Evolutionary conservation across 345 rosid genomes (phyloP).

Genomic region (Citrus reticulata): DNA sequence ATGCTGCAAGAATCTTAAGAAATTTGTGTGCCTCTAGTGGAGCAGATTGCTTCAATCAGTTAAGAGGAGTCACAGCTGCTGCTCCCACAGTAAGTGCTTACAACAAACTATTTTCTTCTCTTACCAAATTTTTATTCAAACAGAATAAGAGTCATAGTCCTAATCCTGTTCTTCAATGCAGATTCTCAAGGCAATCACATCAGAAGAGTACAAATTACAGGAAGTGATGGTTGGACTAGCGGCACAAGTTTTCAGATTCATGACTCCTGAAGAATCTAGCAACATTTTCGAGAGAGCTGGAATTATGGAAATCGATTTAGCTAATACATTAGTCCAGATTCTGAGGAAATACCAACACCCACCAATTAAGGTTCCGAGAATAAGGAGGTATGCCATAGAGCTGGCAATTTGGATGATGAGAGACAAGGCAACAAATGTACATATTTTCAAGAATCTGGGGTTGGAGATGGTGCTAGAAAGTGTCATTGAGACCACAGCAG

Average conservation of each 20-base stretch:
- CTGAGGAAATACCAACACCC: constrained; percentile 58
- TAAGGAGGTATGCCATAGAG: constrained; percentile 76
- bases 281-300: constrained; percentile 39
- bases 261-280: constrained; percentile 51
- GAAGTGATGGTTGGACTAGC: constrained; percentile 88
- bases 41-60: constrained; percentile 43
- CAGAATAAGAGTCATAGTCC: background rate
- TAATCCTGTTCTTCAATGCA: constrained; percentile 20
- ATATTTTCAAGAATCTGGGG: constrained; percentile 37
- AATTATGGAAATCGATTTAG: constrained; percentile 46
- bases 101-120: background rate
- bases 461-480: constrained; percentile 52
- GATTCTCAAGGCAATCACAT: constrained; percentile 66
- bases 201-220: constrained; percentile 65
- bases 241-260: constrained; percentile 53
- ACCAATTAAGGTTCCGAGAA: constrained; percentile 69
- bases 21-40: constrained; percentile 59
- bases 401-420: constrained; percentile 80
- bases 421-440: constrained; percentile 30
- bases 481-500: constrained; percentile 70
- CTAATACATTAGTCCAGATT: constrained; percentile 40
- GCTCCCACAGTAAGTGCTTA: constrained; percentile 60
- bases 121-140: background rate
- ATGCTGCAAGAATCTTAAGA: constrained; percentile 76
- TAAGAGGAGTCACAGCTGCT: constrained; percentile 50